Evolutionary conservation across 225 moss, liverwort and hornwort species (phyloP), one percentile per base, ranked within the genome.

Genomic region (Physcomitrellopsis africana): DNA sequence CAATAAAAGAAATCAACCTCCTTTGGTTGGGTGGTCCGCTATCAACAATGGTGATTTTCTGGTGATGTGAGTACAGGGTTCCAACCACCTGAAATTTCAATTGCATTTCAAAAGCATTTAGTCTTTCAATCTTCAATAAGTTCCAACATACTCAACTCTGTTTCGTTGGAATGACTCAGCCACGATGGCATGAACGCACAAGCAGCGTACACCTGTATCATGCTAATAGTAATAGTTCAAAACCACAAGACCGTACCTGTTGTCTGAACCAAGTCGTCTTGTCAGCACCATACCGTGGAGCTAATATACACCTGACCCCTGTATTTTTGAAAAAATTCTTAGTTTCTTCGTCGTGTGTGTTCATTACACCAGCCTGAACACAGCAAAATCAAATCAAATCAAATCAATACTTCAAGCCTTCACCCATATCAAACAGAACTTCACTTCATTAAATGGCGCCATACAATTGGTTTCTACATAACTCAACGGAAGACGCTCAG

Each of bases 231-330:
- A 46, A 37, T 74, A 43, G 20, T 72, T 71, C 29, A 19, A 20
- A 3, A 52, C 27, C 20, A 77, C 24, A 54, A 20, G 8, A 52
- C 13, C 45, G 2, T 61, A 89, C 89, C 89, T 73, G 68, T 64
- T 89, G 89, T 77, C 78, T 84, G 70, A 89, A 84, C 86, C 86
- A 89, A 60, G 81, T 89, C 45, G 70, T 69, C 77, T 89, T 89
- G 29, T 80, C 77, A 19, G 86, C 83, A 65, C 81, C 86, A 60
- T 89, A 86, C 23, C 89, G 84, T 49, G 89, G 80, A 58, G 89
- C 77, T 69, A 89, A 26, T 62, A 86, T 10, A 70, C 89, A 89
- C 44, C 84, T 70, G 37, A 89, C 89, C 2, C 80, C 77, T 3
- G 82, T 63, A 46, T 77, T 74, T 69, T 86, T 89, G 60, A 89